Evolutionary conservation across 768 basidiomycete genomes (phyloP).

Genomic region (Suillus plorans): DNA sequence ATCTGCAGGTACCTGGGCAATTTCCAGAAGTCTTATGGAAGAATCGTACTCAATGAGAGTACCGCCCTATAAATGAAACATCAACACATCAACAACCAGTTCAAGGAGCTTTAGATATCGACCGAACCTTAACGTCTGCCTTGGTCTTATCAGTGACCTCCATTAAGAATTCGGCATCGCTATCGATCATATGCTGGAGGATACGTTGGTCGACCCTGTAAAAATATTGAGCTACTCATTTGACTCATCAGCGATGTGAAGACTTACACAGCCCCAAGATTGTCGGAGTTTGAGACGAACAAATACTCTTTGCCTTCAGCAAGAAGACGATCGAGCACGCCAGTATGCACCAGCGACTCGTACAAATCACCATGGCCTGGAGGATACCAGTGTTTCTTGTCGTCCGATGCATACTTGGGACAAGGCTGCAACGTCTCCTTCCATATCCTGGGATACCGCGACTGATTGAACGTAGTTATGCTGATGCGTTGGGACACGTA

Average conservation of each 20-base stretch:
- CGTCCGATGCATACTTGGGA: constrained; percentile 73
- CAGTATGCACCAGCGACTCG: constrained; percentile 87
- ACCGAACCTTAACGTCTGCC: constrained; percentile 59
- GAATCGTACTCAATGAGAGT: constrained; percentile 92
- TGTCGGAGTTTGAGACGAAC: constrained; percentile 97
- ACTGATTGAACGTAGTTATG: constrained; percentile 92
- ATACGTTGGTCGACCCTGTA: constrained; percentile 78
- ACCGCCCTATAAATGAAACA: constrained; percentile 52
- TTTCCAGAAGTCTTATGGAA: constrained; percentile 83
- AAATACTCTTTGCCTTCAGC: constrained; percentile 95
- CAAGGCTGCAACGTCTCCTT: constrained; percentile 86
- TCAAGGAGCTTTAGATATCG: not conserved
- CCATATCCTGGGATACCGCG: constrained; percentile 89
- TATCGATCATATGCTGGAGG: constrained; percentile 82
- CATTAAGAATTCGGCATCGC: constrained; percentile 85
- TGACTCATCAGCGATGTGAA: not conserved
- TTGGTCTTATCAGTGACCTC: constrained; percentile 98
- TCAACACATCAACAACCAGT: not conserved
- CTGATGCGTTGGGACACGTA: constrained; percentile 94
- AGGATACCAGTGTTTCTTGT: constrained; percentile 95
- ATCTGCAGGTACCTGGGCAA: constrained; percentile 91
- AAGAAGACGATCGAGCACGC: constrained; percentile 86
- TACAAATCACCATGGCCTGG: constrained; percentile 97
- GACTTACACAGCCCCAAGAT: constrained; percentile 84
- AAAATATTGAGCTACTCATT: constrained; percentile 10